These are phyloP conservation scores for Wickerhamomyces canadensis DNA, from an alignment of 805 yeast species.

Conservation along the genomic window DNA sequence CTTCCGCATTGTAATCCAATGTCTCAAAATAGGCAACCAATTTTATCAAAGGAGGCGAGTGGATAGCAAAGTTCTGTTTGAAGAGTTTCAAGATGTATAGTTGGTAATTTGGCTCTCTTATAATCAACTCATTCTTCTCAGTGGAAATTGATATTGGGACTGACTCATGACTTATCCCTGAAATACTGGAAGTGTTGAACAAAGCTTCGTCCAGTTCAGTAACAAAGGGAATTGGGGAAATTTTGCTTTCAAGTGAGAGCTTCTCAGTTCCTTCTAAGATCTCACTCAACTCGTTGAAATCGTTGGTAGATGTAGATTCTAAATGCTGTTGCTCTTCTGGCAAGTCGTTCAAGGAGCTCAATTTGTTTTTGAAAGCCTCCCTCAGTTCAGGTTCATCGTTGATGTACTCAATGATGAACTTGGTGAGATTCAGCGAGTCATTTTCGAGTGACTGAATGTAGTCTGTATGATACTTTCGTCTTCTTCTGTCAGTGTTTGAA, in stretches of 20 bases:
- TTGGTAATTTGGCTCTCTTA: conserved; percentile 9
- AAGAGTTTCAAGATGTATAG: conserved; percentile 5
- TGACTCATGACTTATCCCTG: not conserved
- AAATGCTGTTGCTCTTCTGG: conserved; percentile 1
- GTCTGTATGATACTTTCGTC: conserved; percentile 30
- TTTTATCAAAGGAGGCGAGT: conserved; percentile 15
- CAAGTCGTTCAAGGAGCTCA: conserved; percentile 2
- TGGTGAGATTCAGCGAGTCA: conserved; percentile 17
- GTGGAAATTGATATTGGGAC: conserved; percentile 3
- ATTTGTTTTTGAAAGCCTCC: not conserved
- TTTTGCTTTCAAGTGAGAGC: not conserved
- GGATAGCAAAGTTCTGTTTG: conserved; percentile 7
- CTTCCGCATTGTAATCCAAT: conserved; percentile 16
- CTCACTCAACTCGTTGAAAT: not conserved
- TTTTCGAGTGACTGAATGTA: conserved; percentile 26
- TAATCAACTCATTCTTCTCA: conserved; percentile 1
- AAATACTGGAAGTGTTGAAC: not conserved
- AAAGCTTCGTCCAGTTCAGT: conserved; percentile 4
- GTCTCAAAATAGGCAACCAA: conserved; percentile 9
- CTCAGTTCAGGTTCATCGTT: conserved; percentile 19
- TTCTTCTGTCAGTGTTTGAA: conserved; percentile 19
- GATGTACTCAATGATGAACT: conserved; percentile 19
- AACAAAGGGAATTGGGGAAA: conserved; percentile 2
- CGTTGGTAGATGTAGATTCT: conserved; percentile 1
- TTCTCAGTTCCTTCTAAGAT: conserved; percentile 1